Evolutionary conservation across 108 stramenopile genomes (phyloP), one percentile per base, ranked within the genome.

Genomic region (Skeletonema potamos): DNA sequence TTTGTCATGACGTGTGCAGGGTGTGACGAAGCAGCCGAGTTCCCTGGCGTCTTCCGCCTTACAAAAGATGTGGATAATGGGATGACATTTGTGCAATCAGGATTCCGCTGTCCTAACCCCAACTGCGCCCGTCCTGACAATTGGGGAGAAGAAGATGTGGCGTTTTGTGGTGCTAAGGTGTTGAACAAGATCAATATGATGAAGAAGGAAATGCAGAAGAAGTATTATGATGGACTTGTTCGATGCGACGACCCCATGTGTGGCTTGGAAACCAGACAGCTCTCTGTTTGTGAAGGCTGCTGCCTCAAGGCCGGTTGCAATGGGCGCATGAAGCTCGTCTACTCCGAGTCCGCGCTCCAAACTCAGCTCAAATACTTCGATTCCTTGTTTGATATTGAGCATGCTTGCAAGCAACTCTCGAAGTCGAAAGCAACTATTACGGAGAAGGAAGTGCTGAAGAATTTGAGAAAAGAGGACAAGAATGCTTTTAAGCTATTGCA

Each of bases 311-410:
- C 68, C 0, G 89, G 90, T 28, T 95, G 94, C 81, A 88, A 79
- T 70, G 94, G 91, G 2, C 73, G 79, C 26, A 86, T 92, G 87
- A 70, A 58, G 24, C 48, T 82, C 11, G 66, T 79, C 22, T 77
- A 79, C 37, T 72, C 70, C 4, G 91, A 90, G 54, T 74, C 77
- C 9, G 56, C 75, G 11, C 65, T 95, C 0, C 83, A 90, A 18
- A 92, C 84, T 11, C 94, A 95, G 70, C 84, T 92, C 55, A 92
- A 92, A 70, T 95, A 95, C 55, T 68, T 92, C 39, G 87, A 92
- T 69, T 85, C 83, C 34, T 82, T 95, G 55, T 91, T 91, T 63
- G 89, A 95, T 62, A 28, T 86, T 51, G 64, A 82, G 6, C 92
- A 91, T 75, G 84, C 84, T 8, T 76, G 70, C 36, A 74, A 89